Base-by-base conservation (phyloP, 108 stramenopile genomes). In the Schizochytrium sp. region DNA sequence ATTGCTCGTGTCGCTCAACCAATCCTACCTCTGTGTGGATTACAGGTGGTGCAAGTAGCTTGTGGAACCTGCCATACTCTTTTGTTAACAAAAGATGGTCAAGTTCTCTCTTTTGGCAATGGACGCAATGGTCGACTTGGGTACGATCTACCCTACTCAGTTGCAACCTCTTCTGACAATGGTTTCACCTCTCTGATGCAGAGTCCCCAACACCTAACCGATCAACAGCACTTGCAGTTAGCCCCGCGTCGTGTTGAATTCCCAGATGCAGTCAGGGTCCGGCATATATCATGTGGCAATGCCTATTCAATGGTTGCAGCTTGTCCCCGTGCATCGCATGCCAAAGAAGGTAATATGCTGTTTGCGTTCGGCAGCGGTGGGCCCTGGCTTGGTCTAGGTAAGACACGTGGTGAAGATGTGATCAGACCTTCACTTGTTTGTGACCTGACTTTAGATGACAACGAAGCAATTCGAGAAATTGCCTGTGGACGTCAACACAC, bases 21-120 rank as follows among this genome's bases (percentile, higher is more conserved):
- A n/a, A 69, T 69, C 2, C 12, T 44, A 8, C 64, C 64, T 7
- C 76, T 83, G 45, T 55, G 76, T 28, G 76, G 76, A 10, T 38
- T 83, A 1, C 76, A 55, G 10, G 76, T 83, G 45, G 76, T 83
- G 7, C 76, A 83, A 53, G 53, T 83, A 13, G 76, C 76, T 5
- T 83, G 76, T 28, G 76, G 76, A 42, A 40, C 28, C 5, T 10
- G 50, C 5, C 76, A 83, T 2, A 55, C 76, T 47, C 76, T 83
- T 10, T 38, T 55, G 1, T 28, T 83, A 38, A 83, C 76, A 7
- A 83, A 3, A 53, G 15, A 55, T 2, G 76, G 76, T 3, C 47
- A 55, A 53, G 76, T 83, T 42, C 53, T 83, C 8, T 49, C 76
- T 8, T 83, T 83, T 55, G 76, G 76, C 45, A 83, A 42, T 5